These are phyloP conservation scores for Sclerotinia sclerotiorum DNA, from an alignment of 2,329 filamentous ascomycete genomes.

Conservation along the genomic window DNA sequence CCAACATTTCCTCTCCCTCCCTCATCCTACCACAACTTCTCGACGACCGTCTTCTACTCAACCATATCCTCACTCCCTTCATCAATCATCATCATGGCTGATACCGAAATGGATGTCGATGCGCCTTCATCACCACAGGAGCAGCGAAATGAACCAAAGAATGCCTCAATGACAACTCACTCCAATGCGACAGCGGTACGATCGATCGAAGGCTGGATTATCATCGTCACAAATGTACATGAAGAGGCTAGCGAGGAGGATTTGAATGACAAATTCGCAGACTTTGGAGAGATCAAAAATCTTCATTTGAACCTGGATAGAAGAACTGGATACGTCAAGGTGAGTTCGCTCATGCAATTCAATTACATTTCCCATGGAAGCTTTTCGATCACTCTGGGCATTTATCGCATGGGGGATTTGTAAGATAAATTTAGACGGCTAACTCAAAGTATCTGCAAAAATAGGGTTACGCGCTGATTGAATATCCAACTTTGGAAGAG, in stretches of 20 bases:
- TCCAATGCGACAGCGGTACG: constrained; percentile 76
- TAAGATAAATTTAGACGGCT: constrained; percentile 2
- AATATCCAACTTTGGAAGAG: constrained; percentile 77
- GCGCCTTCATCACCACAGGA: constrained; percentile 41
- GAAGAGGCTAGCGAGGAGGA: constrained; percentile 85
- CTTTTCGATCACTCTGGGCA: constrained; percentile 1
- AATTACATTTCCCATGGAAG: background rate
- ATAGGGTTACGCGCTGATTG: constrained; percentile 81
- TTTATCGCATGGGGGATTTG: background rate
- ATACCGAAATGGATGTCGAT: constrained; percentile 48
- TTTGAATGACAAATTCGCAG: constrained; percentile 76
- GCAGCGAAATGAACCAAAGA: constrained; percentile 55
- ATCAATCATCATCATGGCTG: constrained; percentile 43
- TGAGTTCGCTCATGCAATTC: constrained; percentile 40
- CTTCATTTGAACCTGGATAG: constrained; percentile 80
- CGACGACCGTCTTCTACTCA: background rate
- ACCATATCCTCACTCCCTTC: background rate
- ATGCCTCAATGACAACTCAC: constrained; percentile 68
- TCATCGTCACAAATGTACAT: constrained; percentile 83
- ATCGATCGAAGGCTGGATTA: constrained; percentile 87
- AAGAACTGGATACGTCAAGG: constrained; percentile 84
- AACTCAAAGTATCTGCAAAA: constrained; percentile 16
- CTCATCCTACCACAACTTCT: background rate
- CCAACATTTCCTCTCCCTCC: background rate
- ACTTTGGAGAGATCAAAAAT: constrained; percentile 86